Evolutionary conservation across 1,284 basidiomycete genomes (phyloP).

Genomic region (Uromyces viciae-fabae): DNA sequence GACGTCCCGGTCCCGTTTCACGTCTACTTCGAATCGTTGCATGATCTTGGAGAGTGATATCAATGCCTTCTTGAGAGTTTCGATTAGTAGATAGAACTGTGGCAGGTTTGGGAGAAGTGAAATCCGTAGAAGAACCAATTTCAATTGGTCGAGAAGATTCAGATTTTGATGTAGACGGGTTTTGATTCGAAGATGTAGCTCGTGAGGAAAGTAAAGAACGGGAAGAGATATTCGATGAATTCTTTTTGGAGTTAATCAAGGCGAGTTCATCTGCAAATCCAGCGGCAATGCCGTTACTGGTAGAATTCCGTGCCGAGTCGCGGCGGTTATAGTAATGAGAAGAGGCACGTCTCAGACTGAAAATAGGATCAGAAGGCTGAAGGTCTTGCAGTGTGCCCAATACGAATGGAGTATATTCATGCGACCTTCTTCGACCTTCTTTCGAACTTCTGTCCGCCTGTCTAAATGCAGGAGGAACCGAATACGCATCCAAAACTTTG

Average conservation of each 20-base stretch:
- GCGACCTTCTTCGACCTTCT: constrained; percentile 75
- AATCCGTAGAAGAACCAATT: constrained; percentile 60
- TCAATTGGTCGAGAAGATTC: constrained; percentile 81
- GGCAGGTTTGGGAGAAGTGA: background rate
- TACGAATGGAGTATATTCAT: constrained; percentile 68
- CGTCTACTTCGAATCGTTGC: constrained; percentile 71
- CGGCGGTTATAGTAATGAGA: constrained; percentile 47
- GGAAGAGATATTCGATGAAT: background rate
- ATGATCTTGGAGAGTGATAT: constrained; percentile 76
- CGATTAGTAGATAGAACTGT: constrained; percentile 63
- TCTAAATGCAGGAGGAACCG: constrained; percentile 69
- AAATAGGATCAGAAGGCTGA: constrained; percentile 74
- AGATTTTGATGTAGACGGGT: constrained; percentile 58
- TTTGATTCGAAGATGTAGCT: constrained; percentile 51
- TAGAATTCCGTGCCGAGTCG: constrained; percentile 41
- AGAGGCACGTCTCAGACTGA: constrained; percentile 63
- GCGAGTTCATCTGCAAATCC: constrained; percentile 49
- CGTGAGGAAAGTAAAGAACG: constrained; percentile 54
- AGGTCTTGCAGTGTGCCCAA: constrained; percentile 72
- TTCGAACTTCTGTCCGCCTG: constrained; percentile 63
- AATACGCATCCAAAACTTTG: constrained; percentile 77
- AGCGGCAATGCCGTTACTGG: constrained; percentile 45
- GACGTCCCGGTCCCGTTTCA: constrained; percentile 57
- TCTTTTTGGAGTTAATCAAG: constrained; percentile 31
- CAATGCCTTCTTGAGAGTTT: constrained; percentile 78